Evolutionary conservation across 306 rosid species (phyloP).

Genomic region (Senna siamea): DNA sequence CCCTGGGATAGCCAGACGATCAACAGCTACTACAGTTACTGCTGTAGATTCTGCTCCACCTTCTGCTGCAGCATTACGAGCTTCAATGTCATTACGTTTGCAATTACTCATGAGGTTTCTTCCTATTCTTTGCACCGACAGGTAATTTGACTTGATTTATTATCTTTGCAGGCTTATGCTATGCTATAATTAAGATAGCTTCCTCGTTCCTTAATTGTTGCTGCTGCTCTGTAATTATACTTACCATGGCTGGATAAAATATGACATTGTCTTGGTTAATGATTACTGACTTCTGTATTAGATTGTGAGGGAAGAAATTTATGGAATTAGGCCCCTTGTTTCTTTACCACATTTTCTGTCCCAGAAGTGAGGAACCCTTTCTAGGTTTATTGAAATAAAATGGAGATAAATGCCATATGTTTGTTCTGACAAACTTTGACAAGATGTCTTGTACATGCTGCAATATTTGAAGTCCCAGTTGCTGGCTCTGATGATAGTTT

Average conservation of each 20-base stretch:
- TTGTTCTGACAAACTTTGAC: background rate
- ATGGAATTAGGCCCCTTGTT: background rate
- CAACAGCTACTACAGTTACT: conserved; percentile 40
- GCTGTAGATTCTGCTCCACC: conserved; percentile 67
- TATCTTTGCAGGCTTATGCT: conserved; percentile 3
- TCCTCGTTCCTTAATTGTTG: conserved; percentile 26
- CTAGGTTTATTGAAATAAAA: background rate
- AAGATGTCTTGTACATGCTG: too few species aligned
- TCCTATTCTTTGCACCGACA: conserved; percentile 74
- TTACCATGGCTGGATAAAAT: background rate
- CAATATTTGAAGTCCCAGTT: conserved; percentile 21
- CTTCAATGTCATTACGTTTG: conserved; percentile 77
- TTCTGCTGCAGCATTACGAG: conserved; percentile 81
- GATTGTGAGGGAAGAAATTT: background rate
- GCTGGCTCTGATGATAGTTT: conserved; percentile 16
- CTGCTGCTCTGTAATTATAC: background rate
- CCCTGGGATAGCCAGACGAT: conserved; percentile 82
- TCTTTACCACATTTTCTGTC: background rate
- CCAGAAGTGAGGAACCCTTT: too few species aligned
- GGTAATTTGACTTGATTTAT: conserved; percentile 52
- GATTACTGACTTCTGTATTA: conserved; percentile 2
- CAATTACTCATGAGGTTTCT: conserved; percentile 86
- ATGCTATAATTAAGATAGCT: conserved; percentile 4
- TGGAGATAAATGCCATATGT: conserved; percentile 7
- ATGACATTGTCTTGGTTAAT: conserved; percentile 21